Conservation (phyloP, 78 protist species). For the Dictyostelium discoideum region dicty_2.7 NC_007088.5:3416001-3416500, state of each 20-base stretch:
- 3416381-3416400: constrained; percentile 18
- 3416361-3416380: constrained; percentile 16
- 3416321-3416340: not conserved
- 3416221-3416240: constrained; percentile 6
- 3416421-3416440: not conserved
- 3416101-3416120: constrained; percentile 39
- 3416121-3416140: not conserved
- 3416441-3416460: not conserved
- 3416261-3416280: not conserved
- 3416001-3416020: constrained; percentile 20
- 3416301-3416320: not conserved
- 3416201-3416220: not conserved
- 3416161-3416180: not conserved
- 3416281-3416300: not conserved
- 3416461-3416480: constrained; percentile 10
- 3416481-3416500: constrained; percentile 28
- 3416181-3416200: constrained; percentile 25
- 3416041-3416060: constrained; percentile 38
- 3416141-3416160: constrained; percentile 30
- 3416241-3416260: not conserved
- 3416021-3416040: not conserved
- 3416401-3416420: constrained; percentile 30
- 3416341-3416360: constrained; percentile 9
- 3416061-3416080: constrained; percentile 33
- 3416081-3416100: constrained; percentile 58